Evolutionary conservation across 371 early-diverging fungal genomes (phyloP), one percentile per base, ranked within the genome.

Genomic region (Apophysomyces ossiformis): DNA sequence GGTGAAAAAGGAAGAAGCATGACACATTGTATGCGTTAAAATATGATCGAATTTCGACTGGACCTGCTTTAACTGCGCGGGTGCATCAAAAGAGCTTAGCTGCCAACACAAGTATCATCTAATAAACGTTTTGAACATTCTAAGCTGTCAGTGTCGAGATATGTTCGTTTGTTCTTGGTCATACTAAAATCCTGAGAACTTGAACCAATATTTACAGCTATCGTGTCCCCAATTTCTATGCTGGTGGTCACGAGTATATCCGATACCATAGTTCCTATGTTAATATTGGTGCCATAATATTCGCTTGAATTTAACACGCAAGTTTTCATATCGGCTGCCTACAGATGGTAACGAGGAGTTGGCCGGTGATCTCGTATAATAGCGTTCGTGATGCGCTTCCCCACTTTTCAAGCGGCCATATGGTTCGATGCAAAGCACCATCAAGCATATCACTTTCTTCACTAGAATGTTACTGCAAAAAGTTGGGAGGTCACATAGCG

Each of bases 341-440:
- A 47, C 2, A 47, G 15, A 9, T 9, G 47, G 47, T 7, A 47
- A 47, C 18, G 47, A 16, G 0, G 47, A 47, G 47, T 6, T n/a
- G 3, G 47, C 21, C 7, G 32, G 15, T 16, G 47, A 47, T 47
- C 7, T 47, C n/a, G 47, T 8, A 16, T 47, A 47, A n/a, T 47
- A 47, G 9, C 32, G n/a, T 47, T n/a, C 47, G 2, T 47, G 3
- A n/a, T n/a, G 21, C 1, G 9, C 47, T 3, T 47, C 21, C n/a
- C 4, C n/a, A n/a, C 47, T 47, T 47, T 47, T 47, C 47, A 9
- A n/a, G 47, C n/a, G 47, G n/a, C 47, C 47, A n/a, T 47, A 47
- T 47, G 47, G n/a, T n/a, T 47, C 21, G 32, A 47, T n/a, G n/a
- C 47, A 13, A n/a, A 16, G 18, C 47, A 8, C 47, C 2, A 16